phyloP scores from a whole-genome alignment of 306 rosid genomes.

The Crataegus laevigata region DNA sequence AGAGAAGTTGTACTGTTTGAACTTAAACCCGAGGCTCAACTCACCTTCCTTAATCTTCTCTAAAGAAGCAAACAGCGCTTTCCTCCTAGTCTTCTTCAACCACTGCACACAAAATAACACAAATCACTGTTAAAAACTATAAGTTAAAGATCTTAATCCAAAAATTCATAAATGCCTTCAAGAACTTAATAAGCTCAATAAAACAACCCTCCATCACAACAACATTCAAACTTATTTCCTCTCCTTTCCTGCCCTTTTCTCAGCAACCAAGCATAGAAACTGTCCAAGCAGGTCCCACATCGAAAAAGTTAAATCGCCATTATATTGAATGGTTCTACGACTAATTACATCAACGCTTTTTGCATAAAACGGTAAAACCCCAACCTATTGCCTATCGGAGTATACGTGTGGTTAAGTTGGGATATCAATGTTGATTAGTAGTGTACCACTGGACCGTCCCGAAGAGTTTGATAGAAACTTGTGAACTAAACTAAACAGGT shows the following conservation, averaged over 20 bases:
- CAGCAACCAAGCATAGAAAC: not conserved
- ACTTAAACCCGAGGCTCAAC: not conserved
- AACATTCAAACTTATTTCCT: not conserved
- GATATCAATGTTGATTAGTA: too few species aligned
- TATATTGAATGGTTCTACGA: too few species aligned
- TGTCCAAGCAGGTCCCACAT: too few species aligned
- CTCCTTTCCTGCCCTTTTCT: not conserved
- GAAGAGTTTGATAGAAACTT: not conserved
- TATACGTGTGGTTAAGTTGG: too few species aligned
- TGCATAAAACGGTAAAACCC: too few species aligned
- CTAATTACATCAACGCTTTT: too few species aligned
- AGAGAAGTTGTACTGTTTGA: not conserved
- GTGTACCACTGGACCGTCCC: too few species aligned
- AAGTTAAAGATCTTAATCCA: not conserved
- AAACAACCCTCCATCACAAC: not conserved
- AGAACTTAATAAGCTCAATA: not conserved
- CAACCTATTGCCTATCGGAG: too few species aligned
- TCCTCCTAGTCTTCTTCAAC: slow-evolving; percentile 81
- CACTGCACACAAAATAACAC: slow-evolving; percentile 44
- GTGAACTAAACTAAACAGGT: not conserved
- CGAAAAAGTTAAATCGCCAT: too few species aligned
- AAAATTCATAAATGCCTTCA: not conserved
- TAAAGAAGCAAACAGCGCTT: slow-evolving; percentile 78
- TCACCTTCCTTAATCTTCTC: slow-evolving; percentile 96
- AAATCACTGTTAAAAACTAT: not conserved